Conservation (phyloP, 2,329 filamentous ascomycete genomes). For the Exophiala alcalophila region DNA sequence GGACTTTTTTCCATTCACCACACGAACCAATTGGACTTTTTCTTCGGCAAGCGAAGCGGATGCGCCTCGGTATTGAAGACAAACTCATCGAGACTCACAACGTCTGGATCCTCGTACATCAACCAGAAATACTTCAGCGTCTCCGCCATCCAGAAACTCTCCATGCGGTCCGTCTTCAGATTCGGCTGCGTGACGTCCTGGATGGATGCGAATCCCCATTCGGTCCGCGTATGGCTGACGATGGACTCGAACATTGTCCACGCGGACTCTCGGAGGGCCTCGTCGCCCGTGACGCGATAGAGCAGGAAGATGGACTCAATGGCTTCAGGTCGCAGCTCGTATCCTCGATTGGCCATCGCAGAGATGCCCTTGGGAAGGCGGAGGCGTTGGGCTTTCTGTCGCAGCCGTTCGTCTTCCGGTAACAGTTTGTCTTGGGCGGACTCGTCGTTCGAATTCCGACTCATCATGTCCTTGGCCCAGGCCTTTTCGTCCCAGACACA, state of each 20-base stretch:
- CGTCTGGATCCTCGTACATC: conserved; percentile 27
- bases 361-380: conserved; percentile 37
- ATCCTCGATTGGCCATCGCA: conserved; percentile 41
- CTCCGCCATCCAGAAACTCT: conserved; percentile 33
- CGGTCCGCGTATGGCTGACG: conserved; percentile 42
- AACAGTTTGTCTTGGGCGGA: conserved; percentile 24
- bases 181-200: conserved; percentile 26
- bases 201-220: conserved; percentile 40
- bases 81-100: conserved; percentile 30
- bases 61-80: conserved; percentile 32
- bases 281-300: conserved; percentile 58
- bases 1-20: no score
- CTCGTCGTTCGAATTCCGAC: conserved; percentile 24
- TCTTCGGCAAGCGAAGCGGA: conserved; percentile 21
- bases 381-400: conserved; percentile 36
- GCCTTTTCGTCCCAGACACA: conserved; percentile 42
- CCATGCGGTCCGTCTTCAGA: conserved; percentile 27
- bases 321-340: conserved; percentile 62
- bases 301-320: conserved; percentile 60
- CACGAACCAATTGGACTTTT: no score
- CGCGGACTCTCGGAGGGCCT: conserved; percentile 44
- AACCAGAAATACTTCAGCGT: conserved; percentile 34
- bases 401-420: conserved; percentile 6
- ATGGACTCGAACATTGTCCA: conserved; percentile 52
- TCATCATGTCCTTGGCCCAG: conserved; percentile 34